A percentile compares a stretch with the other conserved stretches of the same genome.
Evolutionary conservation across 169 alveolate species (phyloP).

Genomic region (Plasmodium gallinaceum): DNA sequence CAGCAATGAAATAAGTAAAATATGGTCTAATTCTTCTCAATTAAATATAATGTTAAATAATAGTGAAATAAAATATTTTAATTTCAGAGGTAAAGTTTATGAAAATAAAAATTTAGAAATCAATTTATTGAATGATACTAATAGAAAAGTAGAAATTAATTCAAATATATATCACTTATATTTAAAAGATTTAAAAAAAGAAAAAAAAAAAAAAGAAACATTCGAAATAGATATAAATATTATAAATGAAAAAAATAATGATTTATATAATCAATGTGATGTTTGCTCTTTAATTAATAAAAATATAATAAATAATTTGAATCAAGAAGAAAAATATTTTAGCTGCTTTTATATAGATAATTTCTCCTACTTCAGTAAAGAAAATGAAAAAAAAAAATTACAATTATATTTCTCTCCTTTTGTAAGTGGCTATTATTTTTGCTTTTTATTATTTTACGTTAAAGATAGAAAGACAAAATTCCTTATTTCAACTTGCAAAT

Average conservation of each 20-base stretch:
- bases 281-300: constrained; percentile 29
- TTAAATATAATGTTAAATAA: constrained; percentile 50
- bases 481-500: constrained; percentile 39
- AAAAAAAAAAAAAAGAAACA: constrained; percentile 19
- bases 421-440: constrained; percentile 47
- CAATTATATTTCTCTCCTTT: constrained; percentile 59
- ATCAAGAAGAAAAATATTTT: constrained; percentile 3
- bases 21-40: constrained; percentile 13
- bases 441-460: constrained; percentile 49
- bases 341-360: constrained; percentile 30
- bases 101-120: constrained; percentile 58
- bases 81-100: constrained; percentile 61
- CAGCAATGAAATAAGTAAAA: constrained; percentile 1
- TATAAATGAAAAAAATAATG: neutral
- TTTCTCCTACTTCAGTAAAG: neutral
- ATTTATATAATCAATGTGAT: constrained; percentile 21
- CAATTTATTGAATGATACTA: constrained; percentile 35
- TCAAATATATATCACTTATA: constrained; percentile 41
- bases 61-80: constrained; percentile 50
- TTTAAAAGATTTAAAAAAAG: constrained; percentile 42
- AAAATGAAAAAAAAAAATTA: constrained; percentile 43
- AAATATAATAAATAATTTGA: constrained; percentile 28
- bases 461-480: constrained; percentile 32
- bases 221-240: constrained; percentile 31
- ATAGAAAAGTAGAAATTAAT: constrained; percentile 36